These are phyloP conservation scores for Ottelia alismoides DNA, from an alignment of 106 monocot genomes.

Conservation along the genomic window DNA sequence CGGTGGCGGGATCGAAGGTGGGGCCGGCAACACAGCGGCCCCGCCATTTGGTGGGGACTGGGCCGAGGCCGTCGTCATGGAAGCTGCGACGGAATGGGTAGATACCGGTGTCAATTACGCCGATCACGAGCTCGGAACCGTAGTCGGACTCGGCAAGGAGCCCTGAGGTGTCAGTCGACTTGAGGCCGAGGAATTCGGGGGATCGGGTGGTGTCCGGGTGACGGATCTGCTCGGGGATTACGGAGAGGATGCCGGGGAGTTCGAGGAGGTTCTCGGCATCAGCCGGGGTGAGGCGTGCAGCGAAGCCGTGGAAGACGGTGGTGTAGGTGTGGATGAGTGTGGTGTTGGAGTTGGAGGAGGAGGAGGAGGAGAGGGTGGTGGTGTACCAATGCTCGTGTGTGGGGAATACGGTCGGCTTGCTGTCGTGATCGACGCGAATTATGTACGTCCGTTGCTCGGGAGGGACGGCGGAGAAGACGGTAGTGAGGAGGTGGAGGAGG, in stretches of 20 bases:
- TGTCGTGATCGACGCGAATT: conserved; percentile 51
- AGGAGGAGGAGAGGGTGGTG: conserved; percentile 28
- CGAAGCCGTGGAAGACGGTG: conserved; percentile 72
- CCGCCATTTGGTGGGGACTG: conserved; percentile 44
- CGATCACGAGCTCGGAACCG: conserved; percentile 76
- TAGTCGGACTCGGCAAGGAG: conserved; percentile 68
- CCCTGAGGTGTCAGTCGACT: conserved; percentile 32
- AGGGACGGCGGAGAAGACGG: no score
- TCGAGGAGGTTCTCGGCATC: conserved; percentile 22
- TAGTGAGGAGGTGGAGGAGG: no score
- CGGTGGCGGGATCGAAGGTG: conserved; percentile 20
- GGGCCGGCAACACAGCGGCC: conserved; percentile 47
- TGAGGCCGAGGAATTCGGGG: conserved; percentile 74
- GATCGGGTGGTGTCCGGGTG: conserved; percentile 55
- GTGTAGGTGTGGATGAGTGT: conserved; percentile 61
- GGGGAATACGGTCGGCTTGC: conserved; percentile 77
- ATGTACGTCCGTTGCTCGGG: conserved; percentile 48
- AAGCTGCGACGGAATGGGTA: conserved; percentile 61
- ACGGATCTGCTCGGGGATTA: conserved; percentile 59
- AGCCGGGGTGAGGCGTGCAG: conserved; percentile 41
- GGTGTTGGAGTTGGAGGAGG: no score
- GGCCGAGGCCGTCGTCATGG: conserved; percentile 42
- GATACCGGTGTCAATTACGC: conserved; percentile 77
- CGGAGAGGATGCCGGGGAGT: conserved; percentile 36
- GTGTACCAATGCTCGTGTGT: conserved; percentile 90